Base-by-base conservation (phyloP, 1,139 yeast species). In the Arxiozyma bovina region DNA sequence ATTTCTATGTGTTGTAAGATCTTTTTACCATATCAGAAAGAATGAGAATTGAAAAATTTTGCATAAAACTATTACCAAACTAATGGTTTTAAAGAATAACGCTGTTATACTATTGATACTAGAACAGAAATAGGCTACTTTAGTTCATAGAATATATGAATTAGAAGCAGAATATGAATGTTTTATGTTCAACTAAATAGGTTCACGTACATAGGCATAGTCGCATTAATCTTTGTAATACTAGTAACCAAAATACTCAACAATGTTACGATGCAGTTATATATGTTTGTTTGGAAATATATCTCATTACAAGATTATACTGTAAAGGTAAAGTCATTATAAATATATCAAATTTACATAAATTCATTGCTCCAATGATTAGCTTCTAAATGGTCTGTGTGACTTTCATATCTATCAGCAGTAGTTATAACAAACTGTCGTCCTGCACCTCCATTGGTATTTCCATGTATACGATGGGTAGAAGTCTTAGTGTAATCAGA, bases 11-110 rank as follows among this genome's bases (percentile, higher is more conserved):
- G 67, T 50, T 67, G 55, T 50, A 56, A 57, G 58, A 56, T 21
- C 63, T 60, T 57, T 15, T 57, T 60, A 8, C 34, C 64, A 8
- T 57, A 65, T 51, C 68, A 70, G 70, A 71, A 69, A 45, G 72
- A 68, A 53, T 57, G 58, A 4, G 70, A 66, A 41, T 62, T 67
- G 46, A 69, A 67, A 15, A 15, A 34, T 40, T 54, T 48, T 25
- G 54, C 54, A 30, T 40, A 46, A n/a, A 44, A 46, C 20, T 50
- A 50, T 12, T 38, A 38, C 1, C 9, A n/a, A 38, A 17, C 7
- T 23, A 15, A n/a, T 44, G 25, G 34, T 11, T 23, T 17, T 6
- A 49, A 54, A 34, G 44, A 38, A 18, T 38, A 30, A 21, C 54
- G 59, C 18, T 18, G 1, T 61, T 63, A 8, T 34, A 55, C 58